These are phyloP conservation scores for Tilletiopsis washingtonensis DNA, from an alignment of 1,284 basidiomycete species.

Conservation along the genomic window DNA sequence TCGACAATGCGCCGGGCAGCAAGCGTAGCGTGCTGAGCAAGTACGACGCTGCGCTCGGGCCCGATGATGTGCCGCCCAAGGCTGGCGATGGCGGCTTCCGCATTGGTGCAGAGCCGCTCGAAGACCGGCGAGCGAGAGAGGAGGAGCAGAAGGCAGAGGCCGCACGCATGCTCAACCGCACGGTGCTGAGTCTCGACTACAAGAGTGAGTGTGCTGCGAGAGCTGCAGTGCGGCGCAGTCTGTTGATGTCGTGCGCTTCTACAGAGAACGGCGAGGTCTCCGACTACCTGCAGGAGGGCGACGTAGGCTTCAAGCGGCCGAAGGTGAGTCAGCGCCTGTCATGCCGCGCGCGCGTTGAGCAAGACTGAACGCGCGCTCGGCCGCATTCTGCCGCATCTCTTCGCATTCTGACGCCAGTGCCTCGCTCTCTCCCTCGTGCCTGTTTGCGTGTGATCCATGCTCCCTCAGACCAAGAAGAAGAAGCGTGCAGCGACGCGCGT, in stretches of 20 bases:
- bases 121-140: no score
- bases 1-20: slow-evolving; percentile 57
- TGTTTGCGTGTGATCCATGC: no score
- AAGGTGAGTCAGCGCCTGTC: slow-evolving; percentile 62
- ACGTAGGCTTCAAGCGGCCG: slow-evolving; percentile 84
- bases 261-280: slow-evolving; percentile 72
- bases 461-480: slow-evolving; percentile 59
- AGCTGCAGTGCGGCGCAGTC: neutral
- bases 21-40: slow-evolving; percentile 80
- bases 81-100: slow-evolving; percentile 20
- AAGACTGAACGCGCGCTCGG: slow-evolving; percentile 10
- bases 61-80: slow-evolving; percentile 45
- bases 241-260: neutral
- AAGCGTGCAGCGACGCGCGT: slow-evolving; percentile 81
- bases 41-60: slow-evolving; percentile 82
- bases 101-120: no score
- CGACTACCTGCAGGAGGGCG: slow-evolving; percentile 85
- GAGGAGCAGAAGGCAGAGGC: slow-evolving; percentile 52
- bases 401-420: neutral
- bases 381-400: neutral
- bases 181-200: slow-evolving; percentile 81
- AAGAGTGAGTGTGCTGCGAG: no score
- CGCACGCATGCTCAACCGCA: slow-evolving; percentile 61
- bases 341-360: neutral
- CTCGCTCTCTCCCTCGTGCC: slow-evolving; percentile 7